Conservation (phyloP, 2,329 filamentous ascomycete species). For the Mycosphaerella arachidis region DNA sequence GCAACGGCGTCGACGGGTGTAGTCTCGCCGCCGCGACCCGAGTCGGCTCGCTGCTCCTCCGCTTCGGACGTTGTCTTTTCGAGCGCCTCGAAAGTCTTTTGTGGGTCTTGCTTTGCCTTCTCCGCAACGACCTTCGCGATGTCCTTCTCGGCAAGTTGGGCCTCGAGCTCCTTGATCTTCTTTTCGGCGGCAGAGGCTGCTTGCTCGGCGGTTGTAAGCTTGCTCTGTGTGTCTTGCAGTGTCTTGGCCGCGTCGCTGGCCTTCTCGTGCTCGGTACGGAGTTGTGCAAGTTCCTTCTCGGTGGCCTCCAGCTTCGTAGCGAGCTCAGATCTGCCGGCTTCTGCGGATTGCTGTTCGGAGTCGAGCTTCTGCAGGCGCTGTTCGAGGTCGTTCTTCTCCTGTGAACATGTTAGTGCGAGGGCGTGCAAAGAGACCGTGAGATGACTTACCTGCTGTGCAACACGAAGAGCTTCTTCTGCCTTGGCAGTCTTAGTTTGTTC, state of each 20-base stretch:
- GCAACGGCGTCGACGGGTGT: background rate
- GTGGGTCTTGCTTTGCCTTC: background rate
- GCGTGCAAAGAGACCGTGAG: background rate
- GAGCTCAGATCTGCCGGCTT: background rate
- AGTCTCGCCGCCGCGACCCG: background rate
- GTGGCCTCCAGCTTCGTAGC: background rate
- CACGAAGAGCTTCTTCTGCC: conserved; percentile 14
- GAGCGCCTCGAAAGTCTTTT: background rate
- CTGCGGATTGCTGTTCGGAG: background rate
- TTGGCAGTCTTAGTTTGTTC: conserved; percentile 10
- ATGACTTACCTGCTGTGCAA: conserved; percentile 12
- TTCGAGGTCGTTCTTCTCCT: conserved; percentile 1
- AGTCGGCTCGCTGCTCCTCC: background rate
- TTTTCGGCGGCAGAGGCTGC: background rate
- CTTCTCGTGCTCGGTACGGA: background rate
- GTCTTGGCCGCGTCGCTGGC: background rate
- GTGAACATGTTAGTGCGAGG: background rate
- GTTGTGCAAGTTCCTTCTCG: conserved; percentile 2
- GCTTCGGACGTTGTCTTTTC: background rate
- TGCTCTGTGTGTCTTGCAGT: background rate
- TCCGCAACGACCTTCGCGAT: background rate
- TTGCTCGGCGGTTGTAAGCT: background rate
- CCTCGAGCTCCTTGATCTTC: conserved; percentile 1
- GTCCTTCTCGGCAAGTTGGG: conserved; percentile 1
- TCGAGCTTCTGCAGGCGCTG: conserved; percentile 1